These are phyloP conservation scores for Alopecurus myosuroides DNA, from an alignment of 176 grass and related monocot genomes.

Conservation along the genomic window DNA sequence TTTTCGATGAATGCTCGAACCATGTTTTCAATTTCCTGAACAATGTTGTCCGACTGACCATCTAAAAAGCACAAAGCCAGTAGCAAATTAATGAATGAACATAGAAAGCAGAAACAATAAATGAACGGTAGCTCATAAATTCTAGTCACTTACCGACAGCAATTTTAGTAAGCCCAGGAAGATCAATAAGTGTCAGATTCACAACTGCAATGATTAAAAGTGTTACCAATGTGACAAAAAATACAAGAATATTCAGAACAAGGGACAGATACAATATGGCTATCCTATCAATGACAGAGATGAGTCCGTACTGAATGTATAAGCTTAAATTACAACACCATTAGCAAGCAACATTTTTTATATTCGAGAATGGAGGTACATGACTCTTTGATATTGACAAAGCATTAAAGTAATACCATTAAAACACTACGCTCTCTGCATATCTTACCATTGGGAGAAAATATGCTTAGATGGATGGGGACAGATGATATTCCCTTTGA, in stretches of 20 bases:
- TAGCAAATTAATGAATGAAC: constrained; percentile 4
- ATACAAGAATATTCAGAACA: background rate
- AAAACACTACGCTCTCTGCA: background rate
- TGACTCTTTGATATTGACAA: background rate
- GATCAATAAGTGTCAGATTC: constrained; percentile 97
- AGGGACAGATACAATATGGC: background rate
- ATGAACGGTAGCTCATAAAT: background rate
- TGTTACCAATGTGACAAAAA: constrained; percentile 9
- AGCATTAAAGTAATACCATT: background rate
- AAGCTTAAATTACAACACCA: background rate
- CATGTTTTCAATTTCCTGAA: constrained; percentile 95
- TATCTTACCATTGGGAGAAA: constrained; percentile 70
- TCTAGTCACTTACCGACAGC: constrained; percentile 70
- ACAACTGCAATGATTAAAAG: constrained; percentile 70
- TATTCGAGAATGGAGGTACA: background rate
- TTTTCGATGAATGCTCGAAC: constrained; percentile 93
- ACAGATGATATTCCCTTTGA: constrained; percentile 81
- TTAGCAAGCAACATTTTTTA: constrained; percentile 11
- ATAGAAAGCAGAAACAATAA: constrained; percentile 26
- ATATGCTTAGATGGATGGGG: constrained; percentile 89
- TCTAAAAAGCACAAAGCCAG: constrained; percentile 39
- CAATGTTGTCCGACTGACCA: constrained; percentile 77
- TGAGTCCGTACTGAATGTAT: background rate
- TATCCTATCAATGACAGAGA: background rate
- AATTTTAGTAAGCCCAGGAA: constrained; percentile 99